Base-by-base conservation (phyloP, 306 rosid genomes). In the Acmispon strigosus region DNA sequence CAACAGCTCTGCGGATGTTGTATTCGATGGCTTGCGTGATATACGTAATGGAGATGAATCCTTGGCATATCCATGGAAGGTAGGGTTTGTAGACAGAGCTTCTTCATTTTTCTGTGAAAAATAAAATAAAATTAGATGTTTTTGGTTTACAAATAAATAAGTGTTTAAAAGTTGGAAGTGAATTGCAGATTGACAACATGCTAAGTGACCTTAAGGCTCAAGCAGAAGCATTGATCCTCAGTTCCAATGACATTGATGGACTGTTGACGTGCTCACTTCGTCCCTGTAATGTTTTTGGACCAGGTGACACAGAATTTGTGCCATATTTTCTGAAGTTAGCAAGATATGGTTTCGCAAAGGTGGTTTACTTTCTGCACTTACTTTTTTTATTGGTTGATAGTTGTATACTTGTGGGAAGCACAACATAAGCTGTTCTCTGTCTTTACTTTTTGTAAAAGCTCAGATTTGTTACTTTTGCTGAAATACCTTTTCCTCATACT, bases 241-340 rank as follows among this genome's bases (percentile, higher is more conserved):
- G 53, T 58, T 89, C 87, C 64, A 90, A 92, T 72, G 77, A 86
- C 62, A 80, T 88, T 76, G 92, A 90, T 81, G 96, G 92, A 70
- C 86, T 92, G 55, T 82, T 83, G 79, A 92, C 96, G 34, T 90
- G 98, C 75, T 86, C 89, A n/a, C 89, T 92, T 76, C 98, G 96
- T 72, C 92, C 96, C 70, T 82, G 96, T 85, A 86, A 90, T 48
- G 84, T 85, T 48, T 92, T 88, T 86, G 96, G 96, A 78, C 98
- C 96, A 27, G 90, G 91, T 72, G 98, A 92, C 66, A 45, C 84
- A 4, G 79, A 83, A 39, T 14, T 86, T 70, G 83, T 90, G 66
- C 88, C 96, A 0, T 65, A 48, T 57, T 41, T 90, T 24, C 82
- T 88, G 12, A 69, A 76, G 59, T 72, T 84, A 78, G 95, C 90